Base-by-base conservation (phyloP, 108 stramenopile genomes). In the Nitzschia sp. region DNA sequence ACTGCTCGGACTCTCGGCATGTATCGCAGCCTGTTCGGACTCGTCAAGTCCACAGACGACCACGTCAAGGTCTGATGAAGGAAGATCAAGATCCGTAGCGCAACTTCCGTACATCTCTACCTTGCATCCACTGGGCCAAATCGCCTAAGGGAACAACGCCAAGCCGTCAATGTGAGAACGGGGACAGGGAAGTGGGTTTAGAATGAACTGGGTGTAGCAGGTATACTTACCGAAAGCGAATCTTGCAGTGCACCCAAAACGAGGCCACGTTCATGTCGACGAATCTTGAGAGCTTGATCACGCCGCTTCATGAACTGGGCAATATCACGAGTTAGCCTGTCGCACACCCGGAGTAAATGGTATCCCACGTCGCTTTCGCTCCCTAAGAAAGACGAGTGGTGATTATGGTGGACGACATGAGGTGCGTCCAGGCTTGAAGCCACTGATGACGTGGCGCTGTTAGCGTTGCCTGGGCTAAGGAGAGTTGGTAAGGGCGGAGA, bases 91-190 rank as follows among this genome's bases (percentile, higher is more conserved):
- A 45, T 84, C 74, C 3, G 94, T 95, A 9, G 88, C 87, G 75
- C 94, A 95, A 45, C 88, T 89, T 17, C 94, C 94, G 61, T 92
- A 95, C 83, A 89, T 84, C 79, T 93, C 89, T 35, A 90, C 92
- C n/a, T 71, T 74, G 50, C 85, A 83, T 19, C 54, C 63, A 26
- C 61, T 77, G 1, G 87, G 77, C 91, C 91, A 93, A 45, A 93
- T 86, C 34, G 72, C 71, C 71, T 80, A 58, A 0, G 31, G 23
- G 23, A 35, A 45, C 22, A 26, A 29, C 9, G 0, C 19, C 13
- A 58, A 30, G 45, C 2, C 26, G 19, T 32, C 64, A 41, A 66
- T 50, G n/a, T 17, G 17, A 58, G 25, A 48, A 59, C 31, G 31
- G 25, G 57, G 26, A 58, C 21, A 17, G 8, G 1, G 13, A 41